Conservation (phyloP, 495 filamentous ascomycete species). For the Aspergillus haitiensis region DNA sequence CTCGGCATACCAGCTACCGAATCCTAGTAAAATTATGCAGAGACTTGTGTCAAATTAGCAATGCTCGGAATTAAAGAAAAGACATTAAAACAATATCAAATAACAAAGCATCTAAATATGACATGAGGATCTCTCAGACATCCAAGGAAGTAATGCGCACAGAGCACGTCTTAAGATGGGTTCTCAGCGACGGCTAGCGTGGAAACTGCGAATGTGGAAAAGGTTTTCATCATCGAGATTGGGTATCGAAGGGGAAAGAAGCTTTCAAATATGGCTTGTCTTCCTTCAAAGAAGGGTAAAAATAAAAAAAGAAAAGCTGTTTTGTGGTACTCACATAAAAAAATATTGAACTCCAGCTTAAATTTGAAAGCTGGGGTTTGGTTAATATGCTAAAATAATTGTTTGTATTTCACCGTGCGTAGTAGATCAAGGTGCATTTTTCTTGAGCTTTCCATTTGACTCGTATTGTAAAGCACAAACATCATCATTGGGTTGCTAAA, state of each 20-base stretch:
- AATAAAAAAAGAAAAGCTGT: not conserved
- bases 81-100: not conserved
- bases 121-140: constrained; percentile 33
- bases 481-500: too few species aligned
- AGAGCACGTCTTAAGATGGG: constrained; percentile 36
- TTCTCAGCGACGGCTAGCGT: constrained; percentile 49
- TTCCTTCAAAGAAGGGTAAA: not conserved
- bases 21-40: not conserved
- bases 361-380: too few species aligned
- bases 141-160: constrained; percentile 44
- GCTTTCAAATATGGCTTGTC: not conserved
- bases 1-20: not conserved
- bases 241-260: not conserved
- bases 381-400: too few species aligned
- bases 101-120: not conserved
- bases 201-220: constrained; percentile 58
- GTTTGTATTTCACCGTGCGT: too few species aligned
- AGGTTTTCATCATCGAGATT: constrained; percentile 50
- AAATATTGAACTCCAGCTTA: too few species aligned
- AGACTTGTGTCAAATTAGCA: constrained; percentile 14
- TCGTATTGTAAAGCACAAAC: too few species aligned
- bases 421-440: too few species aligned
- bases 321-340: too few species aligned
- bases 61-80: constrained; percentile 3
- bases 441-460: too few species aligned